These are phyloP conservation scores for Tothia fuscella DNA, from an alignment of 2,329 filamentous ascomycete genomes.

Conservation along the genomic window DNA sequence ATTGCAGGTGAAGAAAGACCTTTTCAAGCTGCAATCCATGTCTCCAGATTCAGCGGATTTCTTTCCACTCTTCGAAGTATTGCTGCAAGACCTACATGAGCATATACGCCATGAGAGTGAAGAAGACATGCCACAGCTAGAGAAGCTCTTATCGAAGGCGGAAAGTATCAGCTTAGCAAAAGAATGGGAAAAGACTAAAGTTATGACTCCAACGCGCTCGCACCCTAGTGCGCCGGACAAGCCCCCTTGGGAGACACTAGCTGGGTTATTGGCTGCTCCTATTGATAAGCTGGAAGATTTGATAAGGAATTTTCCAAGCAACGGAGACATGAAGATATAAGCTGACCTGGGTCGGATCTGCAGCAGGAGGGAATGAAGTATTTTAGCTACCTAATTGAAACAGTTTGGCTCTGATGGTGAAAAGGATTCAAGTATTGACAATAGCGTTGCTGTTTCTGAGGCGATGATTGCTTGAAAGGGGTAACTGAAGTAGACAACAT, in stretches of 20 bases:
- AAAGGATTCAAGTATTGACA: too few relatives aligned
- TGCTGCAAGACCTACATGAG: slow-evolving; percentile 14
- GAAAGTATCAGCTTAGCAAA: slow-evolving; percentile 14
- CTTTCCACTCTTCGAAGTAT: slow-evolving; percentile 13
- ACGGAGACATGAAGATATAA: slow-evolving; percentile 1
- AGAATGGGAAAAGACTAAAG: slow-evolving; percentile 15
- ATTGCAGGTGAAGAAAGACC: neutral
- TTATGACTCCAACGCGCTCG: slow-evolving; percentile 13
- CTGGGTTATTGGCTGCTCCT: slow-evolving; percentile 3
- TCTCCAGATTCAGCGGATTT: slow-evolving; percentile 11
- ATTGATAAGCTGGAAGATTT: slow-evolving; percentile 1
- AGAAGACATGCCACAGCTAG: slow-evolving; percentile 16
- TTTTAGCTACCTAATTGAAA: too few relatives aligned
- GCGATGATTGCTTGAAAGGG: too few relatives aligned
- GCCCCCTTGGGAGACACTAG: neutral
- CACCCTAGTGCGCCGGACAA: slow-evolving; percentile 10
- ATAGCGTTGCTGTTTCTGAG: too few relatives aligned
- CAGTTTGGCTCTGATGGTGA: too few relatives aligned
- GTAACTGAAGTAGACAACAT: too few relatives aligned
- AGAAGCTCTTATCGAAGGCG: slow-evolving; percentile 12
- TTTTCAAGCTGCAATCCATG: neutral
- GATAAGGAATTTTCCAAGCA: slow-evolving; percentile 3
- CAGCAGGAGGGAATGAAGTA: too few relatives aligned
- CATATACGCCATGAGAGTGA: slow-evolving; percentile 16
- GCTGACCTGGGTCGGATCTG: too few relatives aligned